Conservation (phyloP, 208 protist species). For the Acanthamoeba triangularis region DNA sequence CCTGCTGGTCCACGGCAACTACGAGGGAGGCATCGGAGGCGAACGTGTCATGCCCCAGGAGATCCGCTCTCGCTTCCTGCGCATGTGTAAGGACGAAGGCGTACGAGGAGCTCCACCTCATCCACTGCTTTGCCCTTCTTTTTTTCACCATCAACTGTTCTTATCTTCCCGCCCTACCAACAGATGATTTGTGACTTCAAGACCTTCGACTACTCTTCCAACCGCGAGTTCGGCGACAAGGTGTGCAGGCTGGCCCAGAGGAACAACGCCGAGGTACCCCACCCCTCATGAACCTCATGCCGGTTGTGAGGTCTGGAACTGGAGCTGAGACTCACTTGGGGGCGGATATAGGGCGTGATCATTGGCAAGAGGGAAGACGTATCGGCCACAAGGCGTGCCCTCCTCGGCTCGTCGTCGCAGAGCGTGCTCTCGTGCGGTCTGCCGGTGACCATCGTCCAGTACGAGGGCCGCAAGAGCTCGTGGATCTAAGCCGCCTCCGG, state of each 20-base stretch:
- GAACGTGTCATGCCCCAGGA: neutral
- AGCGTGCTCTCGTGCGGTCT: constrained; percentile 51
- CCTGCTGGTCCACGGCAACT: constrained; percentile 14
- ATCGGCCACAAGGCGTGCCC: neutral
- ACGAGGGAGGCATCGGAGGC: neutral
- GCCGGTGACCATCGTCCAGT: constrained; percentile 40
- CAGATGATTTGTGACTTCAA: neutral
- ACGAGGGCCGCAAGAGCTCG: neutral
- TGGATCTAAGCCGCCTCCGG: neutral
- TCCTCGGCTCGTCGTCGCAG: neutral
- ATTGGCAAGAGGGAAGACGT: constrained; percentile 37
- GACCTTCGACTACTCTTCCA: constrained; percentile 12
- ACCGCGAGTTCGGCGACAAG: neutral
- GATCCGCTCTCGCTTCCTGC: neutral
- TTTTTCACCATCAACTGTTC: neutral
- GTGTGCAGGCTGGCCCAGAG: neutral
- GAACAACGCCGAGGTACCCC: neutral
- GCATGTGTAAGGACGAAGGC: neutral
- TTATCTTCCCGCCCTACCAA: neutral
- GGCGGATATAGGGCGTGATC: too few relatives aligned
- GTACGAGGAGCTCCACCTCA: neutral
- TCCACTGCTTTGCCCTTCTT: too few relatives aligned
- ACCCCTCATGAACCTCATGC: neutral
- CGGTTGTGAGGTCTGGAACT: neutral
- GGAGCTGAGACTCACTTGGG: too few relatives aligned